Base-by-base conservation (phyloP, 192 early-diverging fungal genomes). In the Jimgerdemannia flammicorona region DNA sequence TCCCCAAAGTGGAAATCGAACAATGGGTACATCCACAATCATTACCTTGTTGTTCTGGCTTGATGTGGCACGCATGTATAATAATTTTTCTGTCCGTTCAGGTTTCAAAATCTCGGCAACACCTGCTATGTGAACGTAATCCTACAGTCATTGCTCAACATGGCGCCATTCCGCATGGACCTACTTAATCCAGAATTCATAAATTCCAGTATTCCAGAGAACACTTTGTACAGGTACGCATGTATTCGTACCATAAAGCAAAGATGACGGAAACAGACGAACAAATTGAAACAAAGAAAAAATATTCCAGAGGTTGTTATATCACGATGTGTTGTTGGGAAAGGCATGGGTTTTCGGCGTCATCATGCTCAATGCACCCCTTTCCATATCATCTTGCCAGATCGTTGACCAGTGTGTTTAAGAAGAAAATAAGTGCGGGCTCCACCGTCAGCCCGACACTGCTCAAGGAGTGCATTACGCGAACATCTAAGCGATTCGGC, bases 91-190 rank as follows among this genome's bases (percentile, higher is more conserved):
- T 59, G 49, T 59, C 49, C 6, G 14, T 59, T 59, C 39, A 73
- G 72, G 3, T 64, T 73, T 43, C 67, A 64, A 43, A 73, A 73
- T 41, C 72, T 73, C 40, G 72, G 72, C 29, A 73, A 73, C 18
- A 73, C 72, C 3, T 73, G 72, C 44, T 73, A 73, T 39, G 63
- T 73, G 14, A 73, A 73, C 44, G 65, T 66, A 29, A 73, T 41
- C 44, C 72, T 73, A 19, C 72, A 73, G 10, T 65, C 72, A 64
- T 39, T 73, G 17, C 29, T 66, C 4, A 73, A 54, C 40, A 43
- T 73, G 3, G 39, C 63, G 11, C 65, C 64, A n/a, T 73, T 73
- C 67, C 54, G 72, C 39, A 64, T 19, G 41, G 59, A 64, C 3
- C 11, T 73, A 73, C 40, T 73, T 40, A 39, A 73, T 66, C 42